Conservation (phyloP, 331 rosid genomes). For the Pyrus hybrid region DNA sequence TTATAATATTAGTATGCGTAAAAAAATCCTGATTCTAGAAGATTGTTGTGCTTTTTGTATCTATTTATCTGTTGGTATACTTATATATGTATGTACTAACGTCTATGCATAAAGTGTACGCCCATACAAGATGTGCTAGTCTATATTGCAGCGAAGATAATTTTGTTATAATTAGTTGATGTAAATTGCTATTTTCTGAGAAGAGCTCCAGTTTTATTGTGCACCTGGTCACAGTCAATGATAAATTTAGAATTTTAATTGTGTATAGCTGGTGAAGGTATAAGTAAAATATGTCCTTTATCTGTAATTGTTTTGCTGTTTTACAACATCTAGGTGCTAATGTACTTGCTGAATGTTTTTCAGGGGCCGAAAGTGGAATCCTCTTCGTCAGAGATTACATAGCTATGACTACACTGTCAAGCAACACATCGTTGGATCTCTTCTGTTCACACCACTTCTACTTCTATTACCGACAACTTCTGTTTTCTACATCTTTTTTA, state of each 20-base stretch:
- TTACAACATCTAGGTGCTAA: constrained; percentile 4
- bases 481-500: constrained; percentile 83
- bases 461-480: constrained; percentile 87
- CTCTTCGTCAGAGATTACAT: constrained; percentile 87
- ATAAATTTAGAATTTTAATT: background rate
- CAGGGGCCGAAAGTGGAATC: constrained; percentile 98
- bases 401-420: constrained; percentile 86
- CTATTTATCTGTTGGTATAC: background rate
- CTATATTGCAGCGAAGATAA: background rate
- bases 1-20: background rate
- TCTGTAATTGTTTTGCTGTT: background rate
- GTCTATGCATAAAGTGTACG: background rate
- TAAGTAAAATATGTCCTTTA: background rate
- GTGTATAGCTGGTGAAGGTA: background rate
- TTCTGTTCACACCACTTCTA: constrained; percentile 64
- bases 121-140: background rate
- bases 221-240: background rate
- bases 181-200: background rate
- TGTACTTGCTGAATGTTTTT: constrained; percentile 19
- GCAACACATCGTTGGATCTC: constrained; percentile 90
- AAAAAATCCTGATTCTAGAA: background rate
- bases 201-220: background rate
- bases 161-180: background rate
- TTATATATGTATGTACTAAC: background rate
- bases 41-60: background rate